Evolutionary conservation across 805 yeast species (phyloP).

Genomic region (Pichia manshurica): DNA sequence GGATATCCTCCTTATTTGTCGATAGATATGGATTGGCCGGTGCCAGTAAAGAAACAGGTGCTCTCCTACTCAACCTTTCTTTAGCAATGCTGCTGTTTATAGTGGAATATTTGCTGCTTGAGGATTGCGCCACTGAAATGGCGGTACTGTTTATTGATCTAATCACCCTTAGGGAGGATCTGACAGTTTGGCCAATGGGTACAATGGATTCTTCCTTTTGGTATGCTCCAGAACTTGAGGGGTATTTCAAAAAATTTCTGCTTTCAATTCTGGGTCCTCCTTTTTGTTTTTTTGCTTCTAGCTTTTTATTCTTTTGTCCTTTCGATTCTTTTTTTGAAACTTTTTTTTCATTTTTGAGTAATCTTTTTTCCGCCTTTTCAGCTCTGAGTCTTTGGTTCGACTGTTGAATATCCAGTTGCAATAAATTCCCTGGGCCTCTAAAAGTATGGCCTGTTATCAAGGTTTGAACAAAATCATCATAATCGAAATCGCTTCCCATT

Average conservation of each 20-base stretch:
- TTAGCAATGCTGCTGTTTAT: no score
- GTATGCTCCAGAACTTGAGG: no score
- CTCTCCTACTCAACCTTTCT: neutral
- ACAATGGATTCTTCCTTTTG: no score
- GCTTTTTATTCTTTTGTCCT: neutral
- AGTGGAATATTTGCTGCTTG: no score
- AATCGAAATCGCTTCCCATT: neutral
- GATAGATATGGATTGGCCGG: no score
- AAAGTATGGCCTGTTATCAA: constrained; percentile 1
- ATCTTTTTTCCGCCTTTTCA: neutral
- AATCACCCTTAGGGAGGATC: no score
- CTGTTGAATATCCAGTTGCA: neutral
- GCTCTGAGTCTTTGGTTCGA: neutral
- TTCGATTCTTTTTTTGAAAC: neutral
- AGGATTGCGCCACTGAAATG: no score
- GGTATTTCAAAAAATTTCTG: no score
- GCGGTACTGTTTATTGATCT: no score
- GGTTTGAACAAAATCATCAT: neutral
- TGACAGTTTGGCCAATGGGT: no score
- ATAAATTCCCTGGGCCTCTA: neutral
- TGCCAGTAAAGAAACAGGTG: neutral
- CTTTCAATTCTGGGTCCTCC: no score
- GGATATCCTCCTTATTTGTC: no score
- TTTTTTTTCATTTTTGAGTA: neutral
- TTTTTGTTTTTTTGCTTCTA: neutral